phyloP scores from a whole-genome alignment of 108 stramenopile genomes.

The Cyclotella distinguenda region DNA sequence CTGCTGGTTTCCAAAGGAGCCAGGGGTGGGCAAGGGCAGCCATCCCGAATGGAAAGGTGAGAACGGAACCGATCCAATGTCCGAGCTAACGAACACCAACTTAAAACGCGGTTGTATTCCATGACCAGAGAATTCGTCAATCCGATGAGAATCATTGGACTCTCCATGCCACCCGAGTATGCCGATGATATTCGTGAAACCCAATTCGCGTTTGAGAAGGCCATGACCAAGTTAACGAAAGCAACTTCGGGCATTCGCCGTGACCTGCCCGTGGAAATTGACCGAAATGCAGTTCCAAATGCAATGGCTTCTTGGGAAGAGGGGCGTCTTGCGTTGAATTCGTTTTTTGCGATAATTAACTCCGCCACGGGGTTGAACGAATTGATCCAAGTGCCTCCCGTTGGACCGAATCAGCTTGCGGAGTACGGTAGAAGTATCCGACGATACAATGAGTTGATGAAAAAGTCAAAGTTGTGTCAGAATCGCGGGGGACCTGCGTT shows the following conservation, averaged over 20 bases:
- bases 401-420: conserved; percentile 68
- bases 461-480: conserved; percentile 85
- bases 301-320: conserved; percentile 78
- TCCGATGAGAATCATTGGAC: conserved; percentile 74
- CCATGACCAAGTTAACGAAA: conserved; percentile 63
- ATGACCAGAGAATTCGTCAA: conserved; percentile 61
- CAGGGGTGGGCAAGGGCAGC: conserved; percentile 64
- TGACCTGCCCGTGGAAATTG: conserved; percentile 79
- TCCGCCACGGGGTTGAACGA: conserved; percentile 65
- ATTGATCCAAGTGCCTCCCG: conserved; percentile 57
- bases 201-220: conserved; percentile 79
- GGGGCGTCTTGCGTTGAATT: conserved; percentile 78
- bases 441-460: conserved; percentile 73
- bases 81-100: not conserved
- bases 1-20: conserved; percentile 57
- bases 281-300: conserved; percentile 34
- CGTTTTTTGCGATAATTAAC: conserved; percentile 69
- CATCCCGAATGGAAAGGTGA: conserved; percentile 68
- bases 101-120: not conserved
- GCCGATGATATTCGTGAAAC: conserved; percentile 78
- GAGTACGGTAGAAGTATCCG: conserved; percentile 72
- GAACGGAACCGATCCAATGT: not conserved
- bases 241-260: conserved; percentile 63
- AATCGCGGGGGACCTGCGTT: conserved; percentile 72
- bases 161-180: conserved; percentile 78